Conservation (phyloP, 2,329 filamentous ascomycete species). For the Diplodia sapinea region DNA sequence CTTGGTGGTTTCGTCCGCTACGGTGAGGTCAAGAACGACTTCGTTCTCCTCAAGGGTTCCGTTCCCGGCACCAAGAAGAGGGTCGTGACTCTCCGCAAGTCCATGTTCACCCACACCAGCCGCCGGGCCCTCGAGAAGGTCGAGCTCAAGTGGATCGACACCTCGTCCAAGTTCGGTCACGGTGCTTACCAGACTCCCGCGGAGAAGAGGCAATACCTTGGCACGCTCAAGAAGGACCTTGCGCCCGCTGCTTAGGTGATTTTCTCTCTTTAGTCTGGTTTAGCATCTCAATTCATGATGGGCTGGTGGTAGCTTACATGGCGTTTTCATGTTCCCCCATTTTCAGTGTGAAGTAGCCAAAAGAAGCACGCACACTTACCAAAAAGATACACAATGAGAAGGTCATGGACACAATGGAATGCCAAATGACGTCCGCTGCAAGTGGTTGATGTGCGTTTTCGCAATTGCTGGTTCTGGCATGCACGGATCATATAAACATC, state of each 20-base stretch:
- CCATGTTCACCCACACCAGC: slow-evolving; percentile 96
- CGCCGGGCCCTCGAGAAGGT: slow-evolving; percentile 98
- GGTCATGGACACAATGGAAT: slow-evolving; percentile 31
- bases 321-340: slow-evolving; percentile 37
- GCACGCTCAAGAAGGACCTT: slow-evolving; percentile 99
- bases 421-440: slow-evolving; percentile 13
- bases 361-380: slow-evolving; percentile 29
- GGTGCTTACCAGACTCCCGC: slow-evolving; percentile 98
- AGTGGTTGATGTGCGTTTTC: background rate
- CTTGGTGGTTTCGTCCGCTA: slow-evolving; percentile 99
- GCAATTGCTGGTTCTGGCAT: background rate
- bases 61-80: slow-evolving; percentile 99
- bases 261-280: slow-evolving; percentile 31
- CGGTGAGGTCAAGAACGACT: slow-evolving; percentile 99
- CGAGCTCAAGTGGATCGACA: slow-evolving; percentile 99
- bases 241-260: slow-evolving; percentile 54
- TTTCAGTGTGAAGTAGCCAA: slow-evolving; percentile 26
- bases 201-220: slow-evolving; percentile 97
- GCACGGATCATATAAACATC: background rate
- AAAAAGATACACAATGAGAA: slow-evolving; percentile 32
- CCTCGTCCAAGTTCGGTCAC: slow-evolving; percentile 99
- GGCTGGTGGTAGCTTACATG: slow-evolving; percentile 45
- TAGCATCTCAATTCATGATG: slow-evolving; percentile 41
- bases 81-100: slow-evolving; percentile 98
- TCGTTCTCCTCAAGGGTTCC: slow-evolving; percentile 95